Evolutionary conservation across 257 asterid genomes (phyloP), one percentile per base, ranked within the genome.

Genomic region (Solanum rostratum): DNA sequence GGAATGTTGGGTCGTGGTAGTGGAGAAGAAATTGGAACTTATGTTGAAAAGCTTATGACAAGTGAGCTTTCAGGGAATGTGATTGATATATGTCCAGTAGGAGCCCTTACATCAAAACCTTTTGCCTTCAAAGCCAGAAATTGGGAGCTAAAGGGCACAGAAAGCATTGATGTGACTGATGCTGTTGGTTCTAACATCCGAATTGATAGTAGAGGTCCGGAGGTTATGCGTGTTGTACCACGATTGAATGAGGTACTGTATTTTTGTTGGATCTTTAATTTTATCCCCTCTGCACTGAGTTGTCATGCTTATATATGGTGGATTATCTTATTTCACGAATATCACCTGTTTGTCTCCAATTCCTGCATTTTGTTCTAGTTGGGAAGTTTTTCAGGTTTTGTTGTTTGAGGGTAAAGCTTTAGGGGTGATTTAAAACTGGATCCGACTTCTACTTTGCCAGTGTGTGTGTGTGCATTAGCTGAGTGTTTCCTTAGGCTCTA

Each of bases 1-100:
- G 99, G 99, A 84, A 92, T 97, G 92, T 87, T 97, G 88, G 99
- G 99, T 46, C 99, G 99, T 90, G 99, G 99, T 59, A 97, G 99
- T 86, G 99, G 99, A 87, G 99, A 97, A 94, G 99, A 97, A 91
- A 97, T 97, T 73, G 99, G 99, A 84, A 97, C 99, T 78, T 97
- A 97, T 83, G 99, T 97, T 70, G 99, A 95, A 88, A 92, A 85
- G 78, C 97, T 97, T 66, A 97, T 97, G 99, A 93, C 98, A 81
- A 97, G 99, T 91, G 99, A 97, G 89, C 90, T 97, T 86, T 97
- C 99, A 15, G 99, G 99, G 81, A 97, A 97, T 82, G 98, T 97
- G 59, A 97, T 97, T 60, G 99, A 97, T 90, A 97, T 97, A 88
- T 97, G 99, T 87, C 99, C 99, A 10, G 99, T 97, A 2, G 99